Evolutionary conservation across 2,329 filamentous ascomycete species (phyloP).

Genomic region (Xylaria sp.): DNA sequence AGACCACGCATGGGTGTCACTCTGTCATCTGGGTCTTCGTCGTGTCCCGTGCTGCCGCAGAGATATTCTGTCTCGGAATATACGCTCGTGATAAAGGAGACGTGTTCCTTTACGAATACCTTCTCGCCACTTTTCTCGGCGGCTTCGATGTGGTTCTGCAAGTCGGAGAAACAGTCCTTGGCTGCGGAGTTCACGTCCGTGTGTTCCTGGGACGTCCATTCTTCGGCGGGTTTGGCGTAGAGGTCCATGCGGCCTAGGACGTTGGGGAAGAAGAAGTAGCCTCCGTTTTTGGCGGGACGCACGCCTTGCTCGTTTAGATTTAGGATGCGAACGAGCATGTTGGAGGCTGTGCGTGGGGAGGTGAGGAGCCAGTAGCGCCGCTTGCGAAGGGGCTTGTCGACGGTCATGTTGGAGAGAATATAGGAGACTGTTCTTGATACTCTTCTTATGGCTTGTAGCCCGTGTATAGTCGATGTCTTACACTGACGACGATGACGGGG

Average conservation of each 20-base stretch:
- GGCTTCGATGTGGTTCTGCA: constrained; percentile 16
- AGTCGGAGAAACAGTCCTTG: constrained; percentile 5
- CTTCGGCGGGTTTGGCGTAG: neutral
- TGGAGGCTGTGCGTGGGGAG: constrained; percentile 20
- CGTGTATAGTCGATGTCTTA: no score
- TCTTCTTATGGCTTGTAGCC: no score
- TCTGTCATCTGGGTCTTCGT: neutral
- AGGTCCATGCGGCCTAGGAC: neutral
- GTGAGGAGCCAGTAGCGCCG: constrained; percentile 21
- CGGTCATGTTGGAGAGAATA: no score
- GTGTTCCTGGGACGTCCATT: constrained; percentile 9
- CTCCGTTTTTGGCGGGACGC: constrained; percentile 12
- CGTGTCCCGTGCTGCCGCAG: no score
- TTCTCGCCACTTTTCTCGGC: constrained; percentile 11
- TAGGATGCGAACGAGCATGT: constrained; percentile 18
- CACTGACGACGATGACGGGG: no score
- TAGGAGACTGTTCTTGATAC: no score
- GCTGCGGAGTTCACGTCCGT: neutral
- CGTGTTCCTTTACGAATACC: constrained; percentile 18
- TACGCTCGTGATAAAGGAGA: constrained; percentile 8
- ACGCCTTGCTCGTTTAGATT: constrained; percentile 17
- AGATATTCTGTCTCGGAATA: constrained; percentile 3
- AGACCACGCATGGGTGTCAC: neutral
- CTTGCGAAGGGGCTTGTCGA: neutral
- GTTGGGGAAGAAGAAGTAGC: constrained; percentile 18